These are phyloP conservation scores for Saccharum officinarum DNA, from an alignment of 176 grass and related monocot genomes.

Conservation along the genomic window DNA sequence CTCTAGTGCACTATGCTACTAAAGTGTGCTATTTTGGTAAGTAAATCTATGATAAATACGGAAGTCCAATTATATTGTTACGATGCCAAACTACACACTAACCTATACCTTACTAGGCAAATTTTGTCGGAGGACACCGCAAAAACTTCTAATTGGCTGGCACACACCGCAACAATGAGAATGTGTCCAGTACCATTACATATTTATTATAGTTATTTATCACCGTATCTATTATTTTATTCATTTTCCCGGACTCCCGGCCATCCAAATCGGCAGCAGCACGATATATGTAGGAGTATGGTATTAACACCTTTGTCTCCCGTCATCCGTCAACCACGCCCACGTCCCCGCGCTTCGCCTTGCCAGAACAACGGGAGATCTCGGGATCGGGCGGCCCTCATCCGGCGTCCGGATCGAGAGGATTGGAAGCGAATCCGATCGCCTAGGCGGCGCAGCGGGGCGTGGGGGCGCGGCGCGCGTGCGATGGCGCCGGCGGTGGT, in stretches of 20 bases:
- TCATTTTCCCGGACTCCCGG: neutral
- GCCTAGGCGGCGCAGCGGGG: neutral
- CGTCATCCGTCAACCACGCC: neutral
- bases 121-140: too few relatives aligned
- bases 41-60: too few relatives aligned
- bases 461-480: neutral
- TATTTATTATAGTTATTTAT: too few relatives aligned
- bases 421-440: neutral
- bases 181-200: too few relatives aligned
- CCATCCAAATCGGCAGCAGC: neutral
- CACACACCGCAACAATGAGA: too few relatives aligned
- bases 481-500: slow-evolving; percentile 29
- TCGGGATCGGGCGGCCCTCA: neutral
- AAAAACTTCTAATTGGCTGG: too few relatives aligned
- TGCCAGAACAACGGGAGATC: neutral
- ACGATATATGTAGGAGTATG: neutral
- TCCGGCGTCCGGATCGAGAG: neutral
- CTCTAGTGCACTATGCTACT: too few relatives aligned
- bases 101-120: too few relatives aligned
- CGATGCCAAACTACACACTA: too few relatives aligned
- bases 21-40: too few relatives aligned
- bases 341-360: neutral
- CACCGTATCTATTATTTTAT: too few relatives aligned
- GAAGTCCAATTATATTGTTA: too few relatives aligned
- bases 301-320: neutral